These are phyloP conservation scores for Agapanthus africanus DNA, from an alignment of 106 monocot genomes.

Conservation along the genomic window DNA sequence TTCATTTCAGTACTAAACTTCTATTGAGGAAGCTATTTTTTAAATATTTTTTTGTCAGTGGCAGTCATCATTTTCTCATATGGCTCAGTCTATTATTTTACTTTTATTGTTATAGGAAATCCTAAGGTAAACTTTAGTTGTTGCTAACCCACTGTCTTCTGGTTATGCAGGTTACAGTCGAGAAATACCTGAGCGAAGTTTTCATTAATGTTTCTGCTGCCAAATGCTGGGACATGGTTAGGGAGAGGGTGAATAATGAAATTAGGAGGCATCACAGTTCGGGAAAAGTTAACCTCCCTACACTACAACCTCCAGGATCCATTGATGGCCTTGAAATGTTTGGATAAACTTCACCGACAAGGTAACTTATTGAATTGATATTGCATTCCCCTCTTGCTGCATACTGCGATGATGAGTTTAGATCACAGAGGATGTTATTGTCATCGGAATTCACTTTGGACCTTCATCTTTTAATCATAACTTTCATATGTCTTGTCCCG, in stretches of 20 bases:
- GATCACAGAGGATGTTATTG: neutral
- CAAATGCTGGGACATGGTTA: slow-evolving; percentile 90
- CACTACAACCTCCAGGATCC: slow-evolving; percentile 67
- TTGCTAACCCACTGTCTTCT: neutral
- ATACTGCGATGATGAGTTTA: neutral
- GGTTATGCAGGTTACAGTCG: slow-evolving; percentile 53
- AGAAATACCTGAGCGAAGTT: slow-evolving; percentile 56
- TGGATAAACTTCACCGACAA: slow-evolving; percentile 62
- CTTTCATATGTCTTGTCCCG: neutral
- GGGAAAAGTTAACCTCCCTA: slow-evolving; percentile 38
- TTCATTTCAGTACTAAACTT: no score
- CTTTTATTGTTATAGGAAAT: no score
- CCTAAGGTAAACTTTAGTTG: no score
- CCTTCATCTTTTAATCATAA: neutral
- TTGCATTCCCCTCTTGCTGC: neutral
- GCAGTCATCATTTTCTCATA: neutral
- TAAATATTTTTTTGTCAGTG: neutral
- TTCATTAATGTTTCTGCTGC: slow-evolving; percentile 67
- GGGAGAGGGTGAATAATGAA: slow-evolving; percentile 73
- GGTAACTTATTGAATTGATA: neutral
- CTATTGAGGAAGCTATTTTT: no score
- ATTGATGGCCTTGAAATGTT: slow-evolving; percentile 90
- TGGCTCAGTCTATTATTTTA: no score
- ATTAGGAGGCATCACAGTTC: slow-evolving; percentile 45
- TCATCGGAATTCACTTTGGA: neutral